These are phyloP conservation scores for Conringia planisiliqua DNA, from an alignment of 345 rosid genomes.

Conservation along the genomic window DNA sequence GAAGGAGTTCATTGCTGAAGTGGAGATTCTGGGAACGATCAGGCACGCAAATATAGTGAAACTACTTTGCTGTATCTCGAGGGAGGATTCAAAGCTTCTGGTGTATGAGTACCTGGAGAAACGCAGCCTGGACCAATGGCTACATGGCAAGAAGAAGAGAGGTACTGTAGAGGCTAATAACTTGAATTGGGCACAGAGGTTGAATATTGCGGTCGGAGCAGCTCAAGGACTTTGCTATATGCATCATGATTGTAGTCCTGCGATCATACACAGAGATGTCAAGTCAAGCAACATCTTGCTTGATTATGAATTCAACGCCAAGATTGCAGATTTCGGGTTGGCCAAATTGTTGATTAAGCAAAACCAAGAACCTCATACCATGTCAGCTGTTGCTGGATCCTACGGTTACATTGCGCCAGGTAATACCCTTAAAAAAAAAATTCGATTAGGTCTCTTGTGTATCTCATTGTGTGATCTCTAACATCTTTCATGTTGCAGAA, in stretches of 20 bases:
- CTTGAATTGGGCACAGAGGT: conserved; percentile 65
- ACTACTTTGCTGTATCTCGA: conserved; percentile 77
- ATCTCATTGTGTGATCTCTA: background rate
- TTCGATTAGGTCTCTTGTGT: too few relatives aligned
- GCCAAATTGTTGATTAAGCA: conserved; percentile 65
- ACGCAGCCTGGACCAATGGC: conserved; percentile 82
- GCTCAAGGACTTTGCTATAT: conserved; percentile 86
- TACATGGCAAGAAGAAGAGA: conserved; percentile 50
- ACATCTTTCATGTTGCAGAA: conserved; percentile 41
- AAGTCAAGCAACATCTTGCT: conserved; percentile 87
- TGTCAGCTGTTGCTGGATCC: conserved; percentile 95
- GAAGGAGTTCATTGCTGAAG: conserved; percentile 78
- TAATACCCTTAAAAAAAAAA: conserved; percentile 21
- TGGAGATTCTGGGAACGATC: conserved; percentile 68
- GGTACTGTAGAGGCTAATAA: conserved; percentile 3
- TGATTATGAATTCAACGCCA: conserved; percentile 73
- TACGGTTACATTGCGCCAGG: conserved; percentile 94
- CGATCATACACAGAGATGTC: conserved; percentile 85
- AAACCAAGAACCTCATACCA: conserved; percentile 55
- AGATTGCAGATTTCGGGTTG: conserved; percentile 88
- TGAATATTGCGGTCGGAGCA: conserved; percentile 78
- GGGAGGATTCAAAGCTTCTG: conserved; percentile 78
- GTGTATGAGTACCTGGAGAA: conserved; percentile 95
- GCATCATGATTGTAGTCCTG: conserved; percentile 80
- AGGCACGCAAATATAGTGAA: conserved; percentile 85